Evolutionary conservation across 345 rosid species (phyloP), one percentile per base, ranked within the genome.

Genomic region (Laguncularia racemosa): DNA sequence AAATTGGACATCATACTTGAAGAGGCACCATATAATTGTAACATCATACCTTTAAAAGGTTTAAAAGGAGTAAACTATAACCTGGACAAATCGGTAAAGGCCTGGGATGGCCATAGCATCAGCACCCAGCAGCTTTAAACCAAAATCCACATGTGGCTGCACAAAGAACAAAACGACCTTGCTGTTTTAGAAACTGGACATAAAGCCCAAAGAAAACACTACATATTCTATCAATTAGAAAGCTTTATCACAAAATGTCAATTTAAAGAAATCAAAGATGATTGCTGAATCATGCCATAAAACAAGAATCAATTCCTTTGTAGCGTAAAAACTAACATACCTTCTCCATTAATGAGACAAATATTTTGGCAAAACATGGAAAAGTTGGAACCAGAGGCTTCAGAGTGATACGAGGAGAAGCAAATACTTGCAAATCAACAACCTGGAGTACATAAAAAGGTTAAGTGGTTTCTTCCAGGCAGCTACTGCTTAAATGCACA

Each of bases 21-120:
- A 47, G 16, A 47, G 50, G 16, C 18, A 16, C 50, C 9, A n/a
- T 14, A 33, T 33, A 33, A 33, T 33, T 33, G 40, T 33, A 33
- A 33, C 1, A 33, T 33, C 11, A 6, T 7, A 33, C 9, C n/a
- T n/a, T n/a, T n/a, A n/a, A n/a, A n/a, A n/a, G 40, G 6, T 10
- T 33, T 10, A 33, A 33, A 7, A 33, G 40, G 40, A 33, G 40
- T 33, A 0, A 23, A 0, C 52, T 18, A 17, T 50, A 68, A 93
- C 99, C 83, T 87, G 96, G 64, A 87, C 90, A 73, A 85, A 73
- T 33, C 84, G 58, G 64, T 87, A 87, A 21, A 89, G 71, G 46
- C 97, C 99, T 62, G 99, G 99, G 58, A 93, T 87, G 57, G 99
- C 73, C 99, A 93, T 93, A 60, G 81, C 84, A 75, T 93, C 99